Evolutionary conservation across 1,284 basidiomycete genomes (phyloP).

Genomic region (Apiotrichum brassicae): DNA sequence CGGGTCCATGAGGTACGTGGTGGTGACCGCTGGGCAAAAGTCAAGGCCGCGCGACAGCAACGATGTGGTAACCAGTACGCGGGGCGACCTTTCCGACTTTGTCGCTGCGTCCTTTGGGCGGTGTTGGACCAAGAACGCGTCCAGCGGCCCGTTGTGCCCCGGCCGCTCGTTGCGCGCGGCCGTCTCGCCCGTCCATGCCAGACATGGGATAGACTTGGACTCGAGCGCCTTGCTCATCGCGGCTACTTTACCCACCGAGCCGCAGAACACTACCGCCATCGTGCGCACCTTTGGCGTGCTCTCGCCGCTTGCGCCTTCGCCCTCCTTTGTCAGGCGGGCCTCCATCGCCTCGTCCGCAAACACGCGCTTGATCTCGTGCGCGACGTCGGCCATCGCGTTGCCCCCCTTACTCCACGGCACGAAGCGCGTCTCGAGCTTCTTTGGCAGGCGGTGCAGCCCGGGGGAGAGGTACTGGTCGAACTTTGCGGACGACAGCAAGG

Average conservation of each 20-base stretch:
- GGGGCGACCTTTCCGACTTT: slow-evolving; percentile 17
- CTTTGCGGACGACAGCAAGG: slow-evolving; percentile 50
- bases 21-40: slow-evolving; percentile 65
- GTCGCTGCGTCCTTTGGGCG: not conserved
- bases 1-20: slow-evolving; percentile 77
- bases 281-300: slow-evolving; percentile 14
- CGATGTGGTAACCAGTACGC: slow-evolving; percentile 79
- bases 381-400: slow-evolving; percentile 69
- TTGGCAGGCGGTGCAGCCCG: slow-evolving; percentile 67
- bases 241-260: slow-evolving; percentile 62
- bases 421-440: slow-evolving; percentile 63
- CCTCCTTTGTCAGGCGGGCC: not conserved
- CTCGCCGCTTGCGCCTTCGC: too few species aligned
- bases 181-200: slow-evolving; percentile 59
- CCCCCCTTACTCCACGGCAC: slow-evolving; percentile 64
- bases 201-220: slow-evolving; percentile 57
- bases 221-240: slow-evolving; percentile 55
- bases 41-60: slow-evolving; percentile 85
- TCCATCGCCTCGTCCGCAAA: slow-evolving; percentile 62
- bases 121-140: slow-evolving; percentile 51
- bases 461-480: slow-evolving; percentile 63
- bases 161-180: slow-evolving; percentile 48
- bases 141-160: slow-evolving; percentile 58
- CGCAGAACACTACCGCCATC: slow-evolving; percentile 74
- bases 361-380: slow-evolving; percentile 61